Percentiles rank a stretch among this genome's conserved stretches.
Conservation (phyloP, 1,284 basidiomycete genomes). For the Cutaneotrichosporon mucoides region DNA sequence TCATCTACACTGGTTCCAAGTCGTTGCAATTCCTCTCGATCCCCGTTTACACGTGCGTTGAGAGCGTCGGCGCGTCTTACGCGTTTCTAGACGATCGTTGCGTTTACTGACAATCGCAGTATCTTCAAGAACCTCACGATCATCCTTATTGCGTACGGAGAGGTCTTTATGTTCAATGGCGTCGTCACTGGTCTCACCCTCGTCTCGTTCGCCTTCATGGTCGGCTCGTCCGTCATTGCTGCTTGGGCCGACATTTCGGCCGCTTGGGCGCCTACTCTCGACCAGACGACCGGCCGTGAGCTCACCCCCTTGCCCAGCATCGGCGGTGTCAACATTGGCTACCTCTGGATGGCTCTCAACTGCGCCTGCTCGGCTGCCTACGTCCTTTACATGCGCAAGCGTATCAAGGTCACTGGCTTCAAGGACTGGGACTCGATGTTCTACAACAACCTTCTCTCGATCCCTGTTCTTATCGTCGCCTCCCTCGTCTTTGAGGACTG, state of each 20-base stretch:
- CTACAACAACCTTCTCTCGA: constrained; percentile 95
- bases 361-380: constrained; percentile 89
- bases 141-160: constrained; percentile 97
- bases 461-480: constrained; percentile 79
- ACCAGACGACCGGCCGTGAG: constrained; percentile 42
- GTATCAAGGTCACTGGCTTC: constrained; percentile 96
- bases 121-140: constrained; percentile 99
- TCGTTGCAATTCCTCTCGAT: constrained; percentile 94
- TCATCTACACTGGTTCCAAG: constrained; percentile 98
- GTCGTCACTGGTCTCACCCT: constrained; percentile 82
- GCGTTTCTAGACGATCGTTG: no score
- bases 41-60: constrained; percentile 72
- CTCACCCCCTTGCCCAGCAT: constrained; percentile 27
- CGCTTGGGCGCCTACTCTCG: constrained; percentile 31
- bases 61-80: no score
- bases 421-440: constrained; percentile 99
- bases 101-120: constrained; percentile 14
- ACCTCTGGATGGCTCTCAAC: constrained; percentile 95
- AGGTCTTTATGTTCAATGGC: constrained; percentile 95
- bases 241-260: constrained; percentile 82
- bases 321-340: constrained; percentile 67
- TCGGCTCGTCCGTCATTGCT: constrained; percentile 92
- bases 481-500: constrained; percentile 89
- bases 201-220: constrained; percentile 90
- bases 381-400: constrained; percentile 93